Evolutionary conservation across 2,329 filamentous ascomycete genomes (phyloP).

Genomic region (Trichoderma sp.): DNA sequence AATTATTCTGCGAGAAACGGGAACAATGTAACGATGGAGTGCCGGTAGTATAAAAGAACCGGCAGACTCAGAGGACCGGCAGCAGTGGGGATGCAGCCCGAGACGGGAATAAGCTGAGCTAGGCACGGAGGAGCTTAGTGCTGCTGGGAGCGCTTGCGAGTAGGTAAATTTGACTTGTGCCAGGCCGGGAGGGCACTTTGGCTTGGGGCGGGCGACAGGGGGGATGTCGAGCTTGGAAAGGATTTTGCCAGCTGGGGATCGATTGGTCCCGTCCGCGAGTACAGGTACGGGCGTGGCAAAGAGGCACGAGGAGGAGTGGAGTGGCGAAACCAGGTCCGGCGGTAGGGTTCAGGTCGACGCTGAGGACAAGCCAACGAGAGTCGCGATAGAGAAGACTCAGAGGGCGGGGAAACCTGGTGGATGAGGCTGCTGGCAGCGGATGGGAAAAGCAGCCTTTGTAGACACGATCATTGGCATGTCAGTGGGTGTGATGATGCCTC

Average conservation of each 20-base stretch:
- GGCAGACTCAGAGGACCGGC: conserved; percentile 25
- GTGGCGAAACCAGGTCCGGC: conserved; percentile 28
- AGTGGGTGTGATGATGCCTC: conserved; percentile 32
- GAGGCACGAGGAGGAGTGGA: conserved; percentile 22
- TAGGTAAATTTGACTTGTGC: conserved; percentile 24
- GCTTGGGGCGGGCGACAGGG: conserved; percentile 26
- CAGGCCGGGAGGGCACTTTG: conserved; percentile 23
- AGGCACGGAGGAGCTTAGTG: conserved; percentile 27
- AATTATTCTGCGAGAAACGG: conserved; percentile 15
- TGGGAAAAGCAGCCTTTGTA: conserved; percentile 20
- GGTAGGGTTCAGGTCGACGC: conserved; percentile 7
- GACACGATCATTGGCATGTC: conserved; percentile 19
- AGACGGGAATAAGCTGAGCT: conserved; percentile 32
- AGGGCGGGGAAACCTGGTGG: conserved; percentile 18
- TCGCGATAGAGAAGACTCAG: conserved; percentile 4
- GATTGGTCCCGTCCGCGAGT: conserved; percentile 21
- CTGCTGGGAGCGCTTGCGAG: conserved; percentile 19
- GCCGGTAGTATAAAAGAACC: conserved; percentile 26
- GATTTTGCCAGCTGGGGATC: conserved; percentile 26
- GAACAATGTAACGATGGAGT: conserved; percentile 28
- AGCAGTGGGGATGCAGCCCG: conserved; percentile 28
- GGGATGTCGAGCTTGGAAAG: conserved; percentile 18
- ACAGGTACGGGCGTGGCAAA: conserved; percentile 25
- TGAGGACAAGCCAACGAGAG: conserved; percentile 14
- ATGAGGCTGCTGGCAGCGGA: conserved; percentile 17